Evolutionary conservation across 2,329 filamentous ascomycete species (phyloP).

Genomic region (Zymoseptoria pseudotritici): DNA sequence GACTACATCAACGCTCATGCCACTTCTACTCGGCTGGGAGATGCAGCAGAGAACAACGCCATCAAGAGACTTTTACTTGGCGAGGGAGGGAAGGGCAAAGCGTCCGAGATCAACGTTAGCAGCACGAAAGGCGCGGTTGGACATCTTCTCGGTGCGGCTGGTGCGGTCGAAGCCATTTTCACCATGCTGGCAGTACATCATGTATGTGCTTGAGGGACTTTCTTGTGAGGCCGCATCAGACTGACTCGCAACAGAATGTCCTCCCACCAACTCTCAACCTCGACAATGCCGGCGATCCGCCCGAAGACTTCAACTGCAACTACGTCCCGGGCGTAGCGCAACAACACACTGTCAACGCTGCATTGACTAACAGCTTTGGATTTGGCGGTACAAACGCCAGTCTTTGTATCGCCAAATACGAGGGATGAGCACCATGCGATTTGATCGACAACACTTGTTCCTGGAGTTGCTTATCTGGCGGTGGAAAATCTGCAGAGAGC

Average conservation of each 20-base stretch:
- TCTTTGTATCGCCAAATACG: constrained; percentile 60
- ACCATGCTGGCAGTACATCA: constrained; percentile 70
- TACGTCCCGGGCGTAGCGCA: constrained; percentile 71
- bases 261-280: constrained; percentile 87
- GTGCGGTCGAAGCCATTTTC: constrained; percentile 84
- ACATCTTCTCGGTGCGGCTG: constrained; percentile 84
- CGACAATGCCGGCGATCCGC: constrained; percentile 50
- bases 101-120: constrained; percentile 69
- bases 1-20: constrained; percentile 96
- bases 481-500: constrained; percentile 4
- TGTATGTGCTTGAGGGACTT: constrained; percentile 43
- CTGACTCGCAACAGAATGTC: constrained; percentile 48
- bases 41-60: constrained; percentile 78
- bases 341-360: constrained; percentile 61
- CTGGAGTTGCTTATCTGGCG: neutral
- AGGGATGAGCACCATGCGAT: neutral
- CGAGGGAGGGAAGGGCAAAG: constrained; percentile 55
- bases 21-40: constrained; percentile 78
- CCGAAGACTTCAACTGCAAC: constrained; percentile 68
- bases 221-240: neutral
- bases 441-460: neutral
- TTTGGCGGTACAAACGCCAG: constrained; percentile 96
- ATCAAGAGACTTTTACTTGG: constrained; percentile 72
- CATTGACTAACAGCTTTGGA: constrained; percentile 90
- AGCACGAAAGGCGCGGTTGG: constrained; percentile 92